These are phyloP conservation scores for Dendrobium chrysotoxum DNA, from an alignment of 106 monocot genomes.

Conservation along the genomic window DNA sequence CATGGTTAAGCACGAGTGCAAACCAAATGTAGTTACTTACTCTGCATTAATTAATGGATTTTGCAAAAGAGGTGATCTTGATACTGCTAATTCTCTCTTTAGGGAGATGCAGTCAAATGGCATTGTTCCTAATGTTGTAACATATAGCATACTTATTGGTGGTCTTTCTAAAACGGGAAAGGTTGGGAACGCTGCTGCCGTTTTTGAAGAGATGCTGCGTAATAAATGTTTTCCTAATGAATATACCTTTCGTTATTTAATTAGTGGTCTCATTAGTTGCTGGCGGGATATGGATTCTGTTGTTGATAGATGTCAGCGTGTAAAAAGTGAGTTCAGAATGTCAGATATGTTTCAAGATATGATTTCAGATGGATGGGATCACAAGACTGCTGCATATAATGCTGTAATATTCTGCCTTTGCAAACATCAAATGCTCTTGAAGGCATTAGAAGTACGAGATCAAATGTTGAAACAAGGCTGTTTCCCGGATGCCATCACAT, in stretches of 20 bases:
- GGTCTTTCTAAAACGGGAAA: conserved; percentile 38
- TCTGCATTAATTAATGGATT: conserved; percentile 67
- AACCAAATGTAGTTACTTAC: conserved; percentile 74
- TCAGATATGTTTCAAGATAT: conserved; percentile 45
- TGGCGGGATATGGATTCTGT: conserved; percentile 2
- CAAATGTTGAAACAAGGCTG: conserved; percentile 54
- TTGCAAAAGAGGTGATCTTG: conserved; percentile 41
- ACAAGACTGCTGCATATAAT: conserved; percentile 60
- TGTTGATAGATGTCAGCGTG: background rate
- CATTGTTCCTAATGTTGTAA: conserved; percentile 73
- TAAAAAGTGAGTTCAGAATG: conserved; percentile 13
- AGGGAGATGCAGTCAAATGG: conserved; percentile 42
- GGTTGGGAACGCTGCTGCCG: conserved; percentile 23
- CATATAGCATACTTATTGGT: conserved; percentile 67
- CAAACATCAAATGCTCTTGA: conserved; percentile 64
- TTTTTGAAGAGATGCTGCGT: conserved; percentile 71
- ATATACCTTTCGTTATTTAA: conserved; percentile 62
- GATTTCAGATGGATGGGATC: conserved; percentile 63
- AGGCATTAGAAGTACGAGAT: conserved; percentile 60
- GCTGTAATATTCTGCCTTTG: conserved; percentile 70
- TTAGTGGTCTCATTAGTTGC: conserved; percentile 52
- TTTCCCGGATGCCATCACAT: conserved; percentile 39
- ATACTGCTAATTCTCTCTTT: conserved; percentile 40
- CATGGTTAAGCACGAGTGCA: conserved; percentile 63
- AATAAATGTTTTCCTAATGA: conserved; percentile 63